Percentiles rank a stretch among this genome's conserved stretches.
phyloP scores from a whole-genome alignment of 495 filamentous ascomycete species.

The Opeltia flavorubescens region DNA sequence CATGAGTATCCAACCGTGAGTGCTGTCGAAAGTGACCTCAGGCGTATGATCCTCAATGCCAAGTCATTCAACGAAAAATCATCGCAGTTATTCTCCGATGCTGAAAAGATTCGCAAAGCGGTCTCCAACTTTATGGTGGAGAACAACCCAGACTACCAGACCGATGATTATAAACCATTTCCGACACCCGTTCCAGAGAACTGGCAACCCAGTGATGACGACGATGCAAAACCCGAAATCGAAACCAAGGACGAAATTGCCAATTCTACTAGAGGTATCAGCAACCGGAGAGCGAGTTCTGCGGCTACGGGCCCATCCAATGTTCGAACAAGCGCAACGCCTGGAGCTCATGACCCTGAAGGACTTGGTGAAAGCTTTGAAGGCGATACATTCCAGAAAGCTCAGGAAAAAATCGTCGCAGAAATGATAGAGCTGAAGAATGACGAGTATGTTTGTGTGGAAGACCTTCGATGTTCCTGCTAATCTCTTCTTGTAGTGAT shows the following conservation, averaged over 20 bases:
- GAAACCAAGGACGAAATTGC: slow-evolving; percentile 16
- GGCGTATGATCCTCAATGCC: slow-evolving; percentile 63
- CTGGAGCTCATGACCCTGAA: slow-evolving; percentile 23
- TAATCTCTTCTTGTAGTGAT: slow-evolving; percentile 22
- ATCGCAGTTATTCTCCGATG: slow-evolving; percentile 54
- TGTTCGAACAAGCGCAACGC: slow-evolving; percentile 33
- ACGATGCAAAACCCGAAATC: slow-evolving; percentile 19
- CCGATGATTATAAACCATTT: slow-evolving; percentile 42
- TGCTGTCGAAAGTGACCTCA: slow-evolving; percentile 55
- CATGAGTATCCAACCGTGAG: slow-evolving; percentile 49
- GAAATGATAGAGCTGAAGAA: slow-evolving; percentile 19
- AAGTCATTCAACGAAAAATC: slow-evolving; percentile 55
- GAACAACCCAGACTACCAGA: slow-evolving; percentile 57
- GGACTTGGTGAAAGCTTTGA: slow-evolving; percentile 40
- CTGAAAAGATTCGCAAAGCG: slow-evolving; percentile 60
- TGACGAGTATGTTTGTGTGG: slow-evolving; percentile 6
- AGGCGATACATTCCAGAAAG: slow-evolving; percentile 58
- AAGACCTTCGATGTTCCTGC: not conserved
- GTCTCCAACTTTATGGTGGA: slow-evolving; percentile 63
- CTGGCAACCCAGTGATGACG: slow-evolving; percentile 13
- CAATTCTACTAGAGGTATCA: slow-evolving; percentile 5
- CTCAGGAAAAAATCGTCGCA: slow-evolving; percentile 63
- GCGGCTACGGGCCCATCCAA: slow-evolving; percentile 13
- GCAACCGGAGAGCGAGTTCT: slow-evolving; percentile 10
- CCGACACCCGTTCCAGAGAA: slow-evolving; percentile 45